Base-by-base conservation (phyloP, 2,329 filamentous ascomycete genomes). In the Cordyceps sp. region DNA sequence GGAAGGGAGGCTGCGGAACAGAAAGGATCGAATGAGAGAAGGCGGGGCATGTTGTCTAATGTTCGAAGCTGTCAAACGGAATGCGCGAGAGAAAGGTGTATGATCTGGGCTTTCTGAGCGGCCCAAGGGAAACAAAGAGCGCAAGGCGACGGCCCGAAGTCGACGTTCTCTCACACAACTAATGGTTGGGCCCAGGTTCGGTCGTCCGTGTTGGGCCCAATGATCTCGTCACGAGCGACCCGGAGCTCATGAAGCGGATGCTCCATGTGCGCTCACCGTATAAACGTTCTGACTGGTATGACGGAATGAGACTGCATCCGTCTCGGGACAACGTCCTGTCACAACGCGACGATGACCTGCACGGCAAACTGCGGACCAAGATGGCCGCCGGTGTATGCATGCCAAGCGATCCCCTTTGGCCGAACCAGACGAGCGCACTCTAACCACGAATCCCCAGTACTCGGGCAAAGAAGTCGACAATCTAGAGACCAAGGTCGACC, bases 321-420 rank as follows among this genome's bases (percentile, higher is more conserved):
- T 51, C 59, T 26, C 52, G 55, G 14, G 59, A 70, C 44, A 66
- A 62, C 39, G 54, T 66, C 14, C 57, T 71, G 34, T 64, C 61
- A 3, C 56, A 61, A 20, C 53, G 57, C 20, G 56, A 72, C 38
- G 61, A 62, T 33, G 49, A 49, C 13, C 47, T 52, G 15, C 68
- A 36, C 16, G 15, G 39, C 63, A 44, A 47, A 43, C 43, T 64
- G 22, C 53, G 58, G 12, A 55, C 59, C 12, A 64, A 66, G 39
- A 61, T 71, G 54, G 57, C 61, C 5, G 50, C 60, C 3, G 69
- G 64, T 15, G 64, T 62, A 49, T 10, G 48, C 33, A 26, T 33
- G 1, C 14, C 23, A 3, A n/a, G n/a, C n/a, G n/a, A n/a, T n/a
- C n/a, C n/a, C n/a, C n/a, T n/a, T n/a, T n/a, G n/a, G n/a, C n/a